phyloP scores from a whole-genome alignment of 78 protist species.

The Creolimax fragrantissima region DNA sequence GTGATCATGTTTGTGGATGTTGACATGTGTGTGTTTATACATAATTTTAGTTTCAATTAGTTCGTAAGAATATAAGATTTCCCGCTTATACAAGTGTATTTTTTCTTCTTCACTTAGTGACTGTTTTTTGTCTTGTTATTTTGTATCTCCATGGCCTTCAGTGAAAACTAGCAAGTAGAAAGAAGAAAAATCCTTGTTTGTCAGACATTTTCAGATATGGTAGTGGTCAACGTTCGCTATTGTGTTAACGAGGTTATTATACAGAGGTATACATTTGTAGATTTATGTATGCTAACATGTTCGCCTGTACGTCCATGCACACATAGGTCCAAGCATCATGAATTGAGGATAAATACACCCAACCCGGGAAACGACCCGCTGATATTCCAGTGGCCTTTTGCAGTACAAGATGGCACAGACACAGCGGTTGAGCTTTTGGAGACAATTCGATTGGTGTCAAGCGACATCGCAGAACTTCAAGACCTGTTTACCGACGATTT shows the following conservation, averaged over 20 bases:
- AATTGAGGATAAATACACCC: not conserved
- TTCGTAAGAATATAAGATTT: too few species aligned
- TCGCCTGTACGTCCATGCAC: not conserved
- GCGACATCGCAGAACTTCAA: not conserved
- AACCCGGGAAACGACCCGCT: not conserved
- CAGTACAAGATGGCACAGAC: not conserved
- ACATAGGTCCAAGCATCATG: not conserved
- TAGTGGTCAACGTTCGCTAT: not conserved
- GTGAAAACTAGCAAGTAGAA: not conserved
- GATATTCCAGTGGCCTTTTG: not conserved
- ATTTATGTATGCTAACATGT: not conserved
- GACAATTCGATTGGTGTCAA: constrained; percentile 1
- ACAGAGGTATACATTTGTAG: not conserved
- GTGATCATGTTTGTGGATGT: too few species aligned
- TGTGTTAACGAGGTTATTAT: not conserved
- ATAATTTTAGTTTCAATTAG: too few species aligned
- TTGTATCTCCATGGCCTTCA: not conserved
- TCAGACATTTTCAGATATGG: too few species aligned
- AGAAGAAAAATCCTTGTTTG: too few species aligned
- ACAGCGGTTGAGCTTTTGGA: not conserved
- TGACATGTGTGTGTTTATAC: too few species aligned
- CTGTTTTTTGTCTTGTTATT: not conserved
- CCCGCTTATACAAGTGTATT: not conserved
- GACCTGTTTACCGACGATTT: not conserved
- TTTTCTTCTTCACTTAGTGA: not conserved